Percentiles rank a stretch among this genome's conserved stretches.
Conservation (phyloP, 2,329 filamentous ascomycete species). For the Alternaria sp. region DNA sequence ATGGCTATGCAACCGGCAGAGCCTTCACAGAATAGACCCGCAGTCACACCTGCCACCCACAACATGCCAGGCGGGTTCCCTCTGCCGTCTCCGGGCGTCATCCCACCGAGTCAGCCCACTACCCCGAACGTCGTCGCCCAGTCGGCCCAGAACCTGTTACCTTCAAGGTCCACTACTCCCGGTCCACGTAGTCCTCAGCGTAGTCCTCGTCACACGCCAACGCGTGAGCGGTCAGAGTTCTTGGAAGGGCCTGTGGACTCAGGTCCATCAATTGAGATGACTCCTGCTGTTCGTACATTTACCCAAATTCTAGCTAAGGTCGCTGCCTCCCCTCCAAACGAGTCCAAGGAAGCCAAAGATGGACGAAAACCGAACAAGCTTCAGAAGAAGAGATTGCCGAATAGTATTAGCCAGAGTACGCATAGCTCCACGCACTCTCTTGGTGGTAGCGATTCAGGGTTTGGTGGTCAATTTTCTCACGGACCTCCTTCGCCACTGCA, state of each 20-base stretch:
- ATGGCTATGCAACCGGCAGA: not conserved
- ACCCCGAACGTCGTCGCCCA: constrained; percentile 39
- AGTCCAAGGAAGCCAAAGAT: constrained; percentile 40
- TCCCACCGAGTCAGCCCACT: constrained; percentile 48
- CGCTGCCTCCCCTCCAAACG: constrained; percentile 67
- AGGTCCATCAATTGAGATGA: constrained; percentile 28
- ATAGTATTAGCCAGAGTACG: constrained; percentile 81
- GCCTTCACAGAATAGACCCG: constrained; percentile 27
- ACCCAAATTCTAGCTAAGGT: constrained; percentile 46
- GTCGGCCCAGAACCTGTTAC: constrained; percentile 26
- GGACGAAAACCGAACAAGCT: constrained; percentile 83
- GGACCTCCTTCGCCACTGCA: constrained; percentile 41
- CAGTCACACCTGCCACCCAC: constrained; percentile 36
- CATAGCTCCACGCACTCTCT: constrained; percentile 88
- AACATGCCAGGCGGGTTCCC: constrained; percentile 66
- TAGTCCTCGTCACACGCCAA: constrained; percentile 37
- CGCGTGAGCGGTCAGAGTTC: constrained; percentile 42
- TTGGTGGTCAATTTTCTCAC: constrained; percentile 18
- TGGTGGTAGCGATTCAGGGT: constrained; percentile 41
- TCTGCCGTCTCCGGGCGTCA: constrained; percentile 55
- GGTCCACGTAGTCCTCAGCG: constrained; percentile 13
- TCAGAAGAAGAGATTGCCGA: constrained; percentile 78
- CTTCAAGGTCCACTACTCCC: constrained; percentile 21
- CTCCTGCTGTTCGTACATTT: constrained; percentile 43
- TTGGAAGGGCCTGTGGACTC: constrained; percentile 39